Conservation (phyloP, 257 asterid genomes). For the Penstemon davidsonii region DNA sequence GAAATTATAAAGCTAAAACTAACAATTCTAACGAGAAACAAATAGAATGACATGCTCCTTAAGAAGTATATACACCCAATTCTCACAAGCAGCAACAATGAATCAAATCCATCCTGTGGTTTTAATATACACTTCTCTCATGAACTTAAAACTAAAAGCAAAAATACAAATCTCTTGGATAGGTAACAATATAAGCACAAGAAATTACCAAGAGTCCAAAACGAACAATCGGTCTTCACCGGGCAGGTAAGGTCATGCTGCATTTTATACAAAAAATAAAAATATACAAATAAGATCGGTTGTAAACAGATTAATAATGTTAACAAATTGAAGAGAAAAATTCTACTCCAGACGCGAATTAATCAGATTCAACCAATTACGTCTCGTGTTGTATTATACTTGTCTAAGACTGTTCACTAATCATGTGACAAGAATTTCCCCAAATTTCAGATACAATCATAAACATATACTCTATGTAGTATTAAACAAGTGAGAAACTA, state of each 20-base stretch:
- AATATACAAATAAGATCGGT: not conserved
- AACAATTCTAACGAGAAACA: not conserved
- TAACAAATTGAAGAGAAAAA: too few species aligned
- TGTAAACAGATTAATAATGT: too few species aligned
- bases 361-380: too few species aligned
- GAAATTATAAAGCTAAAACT: not conserved
- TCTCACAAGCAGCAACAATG: too few species aligned
- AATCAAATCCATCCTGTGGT: not conserved
- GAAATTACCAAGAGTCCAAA: slow-evolving; percentile 88
- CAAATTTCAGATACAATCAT: not conserved
- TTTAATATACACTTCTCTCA: not conserved
- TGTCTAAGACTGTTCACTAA: too few species aligned
- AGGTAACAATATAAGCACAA: slow-evolving; percentile 2
- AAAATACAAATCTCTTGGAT: not conserved
- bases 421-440: not conserved
- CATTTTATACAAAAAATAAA: slow-evolving; percentile 8
- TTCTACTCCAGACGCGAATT: too few species aligned
- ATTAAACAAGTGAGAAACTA: not conserved
- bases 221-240: slow-evolving; percentile 91
- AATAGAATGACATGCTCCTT: not conserved
- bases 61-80: too few species aligned
- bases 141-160: not conserved
- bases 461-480: not conserved
- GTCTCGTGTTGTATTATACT: too few species aligned
- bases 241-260: slow-evolving; percentile 81